Base-by-base conservation (phyloP, 306 rosid species). In the Cajanus cajan region DNA sequence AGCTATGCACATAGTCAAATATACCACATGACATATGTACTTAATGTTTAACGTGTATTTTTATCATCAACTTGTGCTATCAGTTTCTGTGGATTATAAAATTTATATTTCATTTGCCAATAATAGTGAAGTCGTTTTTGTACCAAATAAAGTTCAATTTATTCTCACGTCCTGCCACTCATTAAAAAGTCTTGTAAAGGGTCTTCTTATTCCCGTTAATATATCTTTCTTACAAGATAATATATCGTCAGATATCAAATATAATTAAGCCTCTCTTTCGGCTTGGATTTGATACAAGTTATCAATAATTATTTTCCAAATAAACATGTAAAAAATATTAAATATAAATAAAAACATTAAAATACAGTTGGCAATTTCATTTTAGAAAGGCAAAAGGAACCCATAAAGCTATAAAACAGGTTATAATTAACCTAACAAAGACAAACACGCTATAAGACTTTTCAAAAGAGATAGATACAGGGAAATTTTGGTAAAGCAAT, bases 91-190 rank as follows among this genome's bases (percentile, higher is more conserved):
- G 76, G 45, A 74, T 55, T 59, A 45, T 16, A 61, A 73, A 15
- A 10, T 15, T 57, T 74, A 8, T 37, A 57, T 18, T 81, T 57
- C 40, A 58, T 76, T 69, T 59, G 50, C 50, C 51, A 81, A 66
- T 69, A 69, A 74, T 67, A 4, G 19, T 33, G 16, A 41, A 74
- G 16, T 80, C 36, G 8, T 61, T 73, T 44, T n/a, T 66, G 18
- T 16, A 18, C 62, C 68, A 82, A 70, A 68, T 64, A 64, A 74
- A 68, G 68, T 50, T 24, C 28, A 54, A 24, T 16, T 52, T 55
- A 37, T 65, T 65, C 25, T 13, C 66, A 76, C 68, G 28, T 58
- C 36, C 47, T 68, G 2, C 21, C 80, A 40, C 48, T 51, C 28
- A 11, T 24, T 71, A 13, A 62, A 57, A 28, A n/a, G n/a, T n/a